These are phyloP conservation scores for Penicillium sp. DNA, from an alignment of 2,329 filamentous ascomycete species.

Conservation along the genomic window DNA sequence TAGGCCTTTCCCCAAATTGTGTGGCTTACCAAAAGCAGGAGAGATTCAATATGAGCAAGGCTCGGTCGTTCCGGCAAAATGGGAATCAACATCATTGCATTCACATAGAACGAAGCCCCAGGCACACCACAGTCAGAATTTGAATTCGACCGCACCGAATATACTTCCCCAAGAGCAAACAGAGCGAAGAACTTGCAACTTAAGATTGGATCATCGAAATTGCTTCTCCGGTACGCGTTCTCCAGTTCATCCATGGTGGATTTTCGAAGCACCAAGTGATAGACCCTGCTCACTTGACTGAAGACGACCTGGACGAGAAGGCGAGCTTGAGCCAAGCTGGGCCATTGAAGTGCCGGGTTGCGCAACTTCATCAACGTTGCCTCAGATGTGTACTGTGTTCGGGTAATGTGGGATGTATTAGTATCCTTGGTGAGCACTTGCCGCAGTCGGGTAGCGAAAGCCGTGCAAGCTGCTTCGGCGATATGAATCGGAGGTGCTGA, in stretches of 20 bases:
- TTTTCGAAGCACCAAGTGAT: conserved; percentile 33
- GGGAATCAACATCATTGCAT: conserved; percentile 37
- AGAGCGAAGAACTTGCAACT: conserved; percentile 44
- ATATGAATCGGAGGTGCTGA: conserved; percentile 29
- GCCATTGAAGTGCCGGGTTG: conserved; percentile 24
- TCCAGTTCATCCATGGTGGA: conserved; percentile 36
- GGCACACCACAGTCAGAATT: conserved; percentile 29
- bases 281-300: conserved; percentile 30
- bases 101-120: conserved; percentile 40
- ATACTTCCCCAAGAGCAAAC: conserved; percentile 43
- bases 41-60: conserved; percentile 41
- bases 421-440: conserved; percentile 24
- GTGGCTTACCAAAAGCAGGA: conserved; percentile 34
- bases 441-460: conserved; percentile 34
- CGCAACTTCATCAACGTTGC: conserved; percentile 12
- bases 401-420: conserved; percentile 23
- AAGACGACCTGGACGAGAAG: conserved; percentile 31
- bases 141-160: conserved; percentile 32
- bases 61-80: conserved; percentile 43
- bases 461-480: conserved; percentile 35
- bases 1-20: neutral
- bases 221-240: conserved; percentile 25
- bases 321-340: conserved; percentile 27
- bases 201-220: conserved; percentile 30
- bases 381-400: conserved; percentile 26